Conservation (phyloP, 73 alveolate species). For the Paramecium sexaurelia region DNA sequence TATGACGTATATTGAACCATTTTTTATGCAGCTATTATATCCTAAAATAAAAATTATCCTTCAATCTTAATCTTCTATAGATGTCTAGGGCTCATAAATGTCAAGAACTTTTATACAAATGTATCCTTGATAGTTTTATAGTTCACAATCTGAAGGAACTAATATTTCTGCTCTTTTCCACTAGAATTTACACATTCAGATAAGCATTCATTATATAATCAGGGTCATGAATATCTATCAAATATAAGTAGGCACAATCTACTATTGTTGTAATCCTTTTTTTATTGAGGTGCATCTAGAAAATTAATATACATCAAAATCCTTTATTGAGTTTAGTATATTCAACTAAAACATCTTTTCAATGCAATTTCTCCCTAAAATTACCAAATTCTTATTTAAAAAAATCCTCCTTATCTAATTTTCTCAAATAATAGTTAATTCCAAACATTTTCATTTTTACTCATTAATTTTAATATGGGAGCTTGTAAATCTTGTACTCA, state of each 20-base stretch:
- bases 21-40: neutral
- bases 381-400: slow-evolving; percentile 55
- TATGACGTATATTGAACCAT: neutral
- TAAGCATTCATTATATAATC: slow-evolving; percentile 65
- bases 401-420: neutral
- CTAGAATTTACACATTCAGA: slow-evolving; percentile 48
- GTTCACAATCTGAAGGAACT: neutral
- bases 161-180: slow-evolving; percentile 55
- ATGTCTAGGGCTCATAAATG: slow-evolving; percentile 62
- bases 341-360: slow-evolving; percentile 63
- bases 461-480: slow-evolving; percentile 46
- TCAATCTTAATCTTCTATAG: slow-evolving; percentile 62
- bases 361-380: slow-evolving; percentile 53
- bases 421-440: slow-evolving; percentile 57
- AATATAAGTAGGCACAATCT: slow-evolving; percentile 57
- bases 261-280: slow-evolving; percentile 41
- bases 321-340: slow-evolving; percentile 9
- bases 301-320: neutral
- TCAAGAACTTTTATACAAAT: neutral
- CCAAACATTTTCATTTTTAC: slow-evolving; percentile 65
- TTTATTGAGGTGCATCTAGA: slow-evolving; percentile 9
- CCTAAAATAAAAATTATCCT: slow-evolving; percentile 46
- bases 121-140: neutral
- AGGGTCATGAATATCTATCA: slow-evolving; percentile 54
- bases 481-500: slow-evolving; percentile 39